These are phyloP conservation scores for Kingdonia uniflora DNA, from an alignment of 164 flowering plant genomes.

Conservation along the genomic window DNA sequence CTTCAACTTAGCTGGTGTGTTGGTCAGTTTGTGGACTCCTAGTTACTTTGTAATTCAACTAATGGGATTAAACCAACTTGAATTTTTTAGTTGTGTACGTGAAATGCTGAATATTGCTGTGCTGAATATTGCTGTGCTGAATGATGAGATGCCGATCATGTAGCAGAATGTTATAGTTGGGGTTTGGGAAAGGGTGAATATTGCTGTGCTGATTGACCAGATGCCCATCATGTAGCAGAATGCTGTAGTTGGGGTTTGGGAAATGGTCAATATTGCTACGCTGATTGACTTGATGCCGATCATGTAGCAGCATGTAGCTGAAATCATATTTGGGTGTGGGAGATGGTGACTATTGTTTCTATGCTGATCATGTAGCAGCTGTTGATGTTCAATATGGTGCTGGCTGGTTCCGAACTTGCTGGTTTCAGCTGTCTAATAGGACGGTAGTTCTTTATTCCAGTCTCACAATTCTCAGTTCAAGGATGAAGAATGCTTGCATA, in stretches of 20 bases:
- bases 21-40: background rate
- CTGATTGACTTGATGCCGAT: slow-evolving; percentile 25
- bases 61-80: slow-evolving; percentile 18
- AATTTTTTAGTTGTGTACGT: slow-evolving; percentile 45
- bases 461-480: too few relatives aligned
- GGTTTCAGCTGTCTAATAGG: too few relatives aligned
- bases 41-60: background rate
- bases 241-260: too few relatives aligned
- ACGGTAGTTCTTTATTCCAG: too few relatives aligned
- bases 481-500: too few relatives aligned
- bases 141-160: slow-evolving; percentile 5
- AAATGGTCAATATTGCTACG: slow-evolving; percentile 1
- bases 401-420: too few relatives aligned
- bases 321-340: background rate
- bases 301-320: slow-evolving; percentile 12
- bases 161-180: too few relatives aligned
- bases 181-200: slow-evolving; percentile 8
- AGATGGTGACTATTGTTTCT: slow-evolving; percentile 13
- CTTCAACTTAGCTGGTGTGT: background rate
- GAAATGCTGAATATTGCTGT: slow-evolving; percentile 17
- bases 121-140: too few relatives aligned
- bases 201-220: slow-evolving; percentile 22
- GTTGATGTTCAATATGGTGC: slow-evolving; percentile 27
- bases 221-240: background rate
- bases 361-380: slow-evolving; percentile 26